Conservation (phyloP, 2,329 filamentous ascomycete species). For the Aureobasidium sp. region DNA sequence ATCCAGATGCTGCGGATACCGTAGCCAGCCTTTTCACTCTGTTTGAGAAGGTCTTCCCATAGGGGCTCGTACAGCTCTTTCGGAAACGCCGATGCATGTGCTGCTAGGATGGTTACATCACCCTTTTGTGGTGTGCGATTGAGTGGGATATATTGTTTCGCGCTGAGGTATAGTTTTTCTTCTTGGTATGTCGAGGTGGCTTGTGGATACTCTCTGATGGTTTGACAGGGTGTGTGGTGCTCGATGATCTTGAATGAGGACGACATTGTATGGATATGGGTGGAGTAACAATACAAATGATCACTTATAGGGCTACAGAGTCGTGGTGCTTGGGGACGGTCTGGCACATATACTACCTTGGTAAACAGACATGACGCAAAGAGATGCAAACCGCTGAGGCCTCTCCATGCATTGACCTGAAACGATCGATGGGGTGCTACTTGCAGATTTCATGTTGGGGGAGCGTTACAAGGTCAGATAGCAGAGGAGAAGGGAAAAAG, state of each 20-base stretch:
- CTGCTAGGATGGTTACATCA: slow-evolving; percentile 77
- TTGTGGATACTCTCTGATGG: slow-evolving; percentile 74
- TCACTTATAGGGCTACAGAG: not conserved
- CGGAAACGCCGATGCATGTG: slow-evolving; percentile 86
- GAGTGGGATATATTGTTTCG: slow-evolving; percentile 83
- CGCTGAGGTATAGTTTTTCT: slow-evolving; percentile 62
- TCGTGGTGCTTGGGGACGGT: not conserved
- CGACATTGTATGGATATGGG: not conserved
- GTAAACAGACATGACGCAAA: not conserved
- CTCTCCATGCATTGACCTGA: not conserved
- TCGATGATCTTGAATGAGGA: slow-evolving; percentile 30
- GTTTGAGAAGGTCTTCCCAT: slow-evolving; percentile 71
- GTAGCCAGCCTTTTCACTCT: slow-evolving; percentile 46
- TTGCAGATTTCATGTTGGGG: not conserved
- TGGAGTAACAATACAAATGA: not conserved
- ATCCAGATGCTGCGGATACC: slow-evolving; percentile 81
- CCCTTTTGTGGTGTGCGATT: slow-evolving; percentile 62
- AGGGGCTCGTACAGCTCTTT: slow-evolving; percentile 93
- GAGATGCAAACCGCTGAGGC: not conserved
- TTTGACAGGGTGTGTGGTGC: slow-evolving; percentile 65
- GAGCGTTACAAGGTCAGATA: not conserved
- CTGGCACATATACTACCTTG: not conserved
- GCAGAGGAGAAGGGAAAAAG: not conserved
- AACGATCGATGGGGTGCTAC: not conserved
- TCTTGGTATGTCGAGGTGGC: slow-evolving; percentile 68